These are phyloP conservation scores for Penicillium crystallinum DNA, from an alignment of 495 filamentous ascomycete species.

Conservation along the genomic window DNA sequence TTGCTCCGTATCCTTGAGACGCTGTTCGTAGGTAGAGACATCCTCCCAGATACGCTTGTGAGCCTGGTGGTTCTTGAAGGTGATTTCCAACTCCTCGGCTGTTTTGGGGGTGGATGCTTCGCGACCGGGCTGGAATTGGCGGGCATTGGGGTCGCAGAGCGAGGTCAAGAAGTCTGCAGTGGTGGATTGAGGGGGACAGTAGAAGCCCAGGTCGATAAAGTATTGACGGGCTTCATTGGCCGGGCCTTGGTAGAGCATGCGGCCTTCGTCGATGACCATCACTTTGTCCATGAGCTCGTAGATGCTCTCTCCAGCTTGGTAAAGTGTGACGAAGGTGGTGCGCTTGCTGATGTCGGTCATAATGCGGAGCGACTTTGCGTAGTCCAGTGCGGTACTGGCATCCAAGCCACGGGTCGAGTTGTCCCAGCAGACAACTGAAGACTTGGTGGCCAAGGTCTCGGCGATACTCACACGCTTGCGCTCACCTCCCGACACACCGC, in stretches of 20 bases:
- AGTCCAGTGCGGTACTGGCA: conserved; percentile 74
- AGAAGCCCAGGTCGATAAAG: conserved; percentile 64
- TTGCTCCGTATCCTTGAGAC: conserved; percentile 53
- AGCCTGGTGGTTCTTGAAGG: conserved; percentile 49
- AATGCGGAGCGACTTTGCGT: conserved; percentile 68
- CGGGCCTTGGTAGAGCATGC: conserved; percentile 61
- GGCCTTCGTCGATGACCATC: conserved; percentile 59
- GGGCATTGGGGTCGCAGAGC: conserved; percentile 68
- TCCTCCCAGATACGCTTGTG: conserved; percentile 53
- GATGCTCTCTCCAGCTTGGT: conserved; percentile 79
- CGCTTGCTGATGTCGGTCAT: conserved; percentile 79
- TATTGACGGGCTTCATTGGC: conserved; percentile 60
- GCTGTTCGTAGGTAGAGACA: conserved; percentile 54
- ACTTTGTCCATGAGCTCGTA: conserved; percentile 81
- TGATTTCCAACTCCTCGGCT: conserved; percentile 55
- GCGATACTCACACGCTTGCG: conserved; percentile 68
- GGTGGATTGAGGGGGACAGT: conserved; percentile 61
- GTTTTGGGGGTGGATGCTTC: conserved; percentile 60
- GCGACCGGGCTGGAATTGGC: conserved; percentile 58
- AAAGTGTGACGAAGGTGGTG: conserved; percentile 78
- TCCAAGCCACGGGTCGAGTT: conserved; percentile 81
- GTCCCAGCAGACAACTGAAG: conserved; percentile 61
- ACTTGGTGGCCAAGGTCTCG: conserved; percentile 63
- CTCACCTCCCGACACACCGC: conserved; percentile 69
- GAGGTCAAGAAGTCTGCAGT: conserved; percentile 73